Evolutionary conservation across 148 eudicot species (phyloP).

Genomic region (Rhododendron ovatum): DNA sequence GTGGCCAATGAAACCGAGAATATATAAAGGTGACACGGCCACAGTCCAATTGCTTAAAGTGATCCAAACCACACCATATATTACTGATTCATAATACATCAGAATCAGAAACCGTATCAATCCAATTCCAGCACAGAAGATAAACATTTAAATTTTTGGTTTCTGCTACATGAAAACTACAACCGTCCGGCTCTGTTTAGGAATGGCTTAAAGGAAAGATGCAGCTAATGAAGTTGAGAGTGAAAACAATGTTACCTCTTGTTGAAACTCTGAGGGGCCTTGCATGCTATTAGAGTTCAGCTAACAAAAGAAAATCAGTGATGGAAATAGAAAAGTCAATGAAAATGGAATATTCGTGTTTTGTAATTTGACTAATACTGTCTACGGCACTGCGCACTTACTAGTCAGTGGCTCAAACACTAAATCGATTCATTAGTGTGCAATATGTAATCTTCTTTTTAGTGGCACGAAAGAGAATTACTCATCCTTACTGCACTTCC

Average conservation of each 20-base stretch:
- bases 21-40: not conserved
- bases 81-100: not conserved
- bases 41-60: not conserved
- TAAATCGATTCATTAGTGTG: too few species aligned
- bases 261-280: constrained; percentile 69
- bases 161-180: not conserved
- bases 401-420: too few species aligned
- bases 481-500: too few species aligned
- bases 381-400: too few species aligned
- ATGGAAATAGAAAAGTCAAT: too few species aligned
- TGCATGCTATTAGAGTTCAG: constrained; percentile 52
- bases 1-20: not conserved
- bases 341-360: too few species aligned
- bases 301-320: too few species aligned
- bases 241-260: constrained; percentile 53
- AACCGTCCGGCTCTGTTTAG: not conserved
- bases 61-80: not conserved
- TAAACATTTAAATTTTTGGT: not conserved
- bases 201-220: not conserved
- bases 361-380: too few species aligned
- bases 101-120: not conserved
- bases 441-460: too few species aligned
- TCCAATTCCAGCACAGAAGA: not conserved
- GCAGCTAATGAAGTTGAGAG: not conserved
- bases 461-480: too few species aligned